phyloP scores from a whole-genome alignment of 2,329 filamentous ascomycete genomes.

The Cyclaneusma minus region DNA sequence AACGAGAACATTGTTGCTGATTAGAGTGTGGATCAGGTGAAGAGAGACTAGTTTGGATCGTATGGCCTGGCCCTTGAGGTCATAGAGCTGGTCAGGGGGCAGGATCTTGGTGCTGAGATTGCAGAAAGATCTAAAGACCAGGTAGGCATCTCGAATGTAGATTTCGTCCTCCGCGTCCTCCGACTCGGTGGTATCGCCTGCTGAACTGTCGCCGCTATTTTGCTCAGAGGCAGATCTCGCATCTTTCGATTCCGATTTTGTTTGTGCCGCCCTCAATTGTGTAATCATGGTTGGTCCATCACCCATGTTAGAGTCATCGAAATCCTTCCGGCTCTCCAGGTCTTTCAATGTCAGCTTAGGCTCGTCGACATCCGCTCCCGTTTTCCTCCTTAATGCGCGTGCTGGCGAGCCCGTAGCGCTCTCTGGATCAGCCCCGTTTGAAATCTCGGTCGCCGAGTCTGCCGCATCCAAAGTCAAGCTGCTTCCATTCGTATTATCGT shows the following conservation, averaged over 20 bases:
- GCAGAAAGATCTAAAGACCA: constrained; percentile 95
- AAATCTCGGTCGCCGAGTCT: constrained; percentile 13
- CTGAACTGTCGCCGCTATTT: constrained; percentile 35
- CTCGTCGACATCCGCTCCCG: constrained; percentile 20
- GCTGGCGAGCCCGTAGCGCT: constrained; percentile 1
- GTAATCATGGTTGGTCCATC: constrained; percentile 55
- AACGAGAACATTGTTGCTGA: constrained; percentile 84
- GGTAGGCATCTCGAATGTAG: constrained; percentile 90
- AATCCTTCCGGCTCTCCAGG: constrained; percentile 51
- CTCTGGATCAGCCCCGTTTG: constrained; percentile 10
- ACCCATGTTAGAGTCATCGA: constrained; percentile 46
- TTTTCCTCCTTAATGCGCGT: constrained; percentile 4
- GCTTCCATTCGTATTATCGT: constrained; percentile 14
- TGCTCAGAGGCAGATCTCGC: constrained; percentile 35
- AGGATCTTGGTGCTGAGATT: constrained; percentile 90
- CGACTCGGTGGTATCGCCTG: constrained; percentile 40
- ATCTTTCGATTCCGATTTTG: constrained; percentile 14
- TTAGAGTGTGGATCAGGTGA: constrained; percentile 84
- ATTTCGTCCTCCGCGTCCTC: constrained; percentile 76
- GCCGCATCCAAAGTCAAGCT: constrained; percentile 16
- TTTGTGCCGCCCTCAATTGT: constrained; percentile 33
- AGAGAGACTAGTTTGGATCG: constrained; percentile 90
- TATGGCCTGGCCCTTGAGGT: constrained; percentile 90
- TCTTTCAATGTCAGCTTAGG: constrained; percentile 50
- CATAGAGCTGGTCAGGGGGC: constrained; percentile 78